Evolutionary conservation across 2,329 filamentous ascomycete genomes (phyloP).

Genomic region (Trichoderma citrinoviride): DNA sequence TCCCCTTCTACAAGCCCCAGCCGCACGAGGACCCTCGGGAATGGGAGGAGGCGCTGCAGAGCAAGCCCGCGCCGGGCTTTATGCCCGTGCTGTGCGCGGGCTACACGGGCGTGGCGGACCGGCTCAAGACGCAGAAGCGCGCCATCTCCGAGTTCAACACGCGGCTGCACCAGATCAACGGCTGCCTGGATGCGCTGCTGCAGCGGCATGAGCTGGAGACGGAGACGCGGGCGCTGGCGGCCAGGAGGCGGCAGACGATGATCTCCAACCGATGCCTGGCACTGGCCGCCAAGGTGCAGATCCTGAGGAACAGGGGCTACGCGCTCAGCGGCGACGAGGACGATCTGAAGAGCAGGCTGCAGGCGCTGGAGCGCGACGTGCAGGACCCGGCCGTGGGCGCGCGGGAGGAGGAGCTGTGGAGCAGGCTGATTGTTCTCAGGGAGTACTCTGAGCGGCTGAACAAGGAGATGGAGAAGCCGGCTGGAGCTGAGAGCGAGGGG

Average conservation of each 20-base stretch:
- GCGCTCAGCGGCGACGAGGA: slow-evolving; percentile 78
- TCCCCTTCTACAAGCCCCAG: slow-evolving; percentile 72
- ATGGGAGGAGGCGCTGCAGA: slow-evolving; percentile 80
- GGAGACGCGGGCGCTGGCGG: slow-evolving; percentile 69
- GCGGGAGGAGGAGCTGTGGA: slow-evolving; percentile 82
- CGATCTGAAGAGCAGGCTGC: slow-evolving; percentile 68
- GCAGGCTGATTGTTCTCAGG: slow-evolving; percentile 70
- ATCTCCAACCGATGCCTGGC: slow-evolving; percentile 71
- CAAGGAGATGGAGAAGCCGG: slow-evolving; percentile 69
- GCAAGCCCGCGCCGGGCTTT: slow-evolving; percentile 72
- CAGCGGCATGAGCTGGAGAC: slow-evolving; percentile 74
- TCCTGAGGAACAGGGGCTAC: slow-evolving; percentile 77
- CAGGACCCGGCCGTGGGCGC: slow-evolving; percentile 73
- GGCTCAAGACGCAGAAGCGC: slow-evolving; percentile 68
- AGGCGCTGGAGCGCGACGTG: slow-evolving; percentile 65
- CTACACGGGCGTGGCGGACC: slow-evolving; percentile 68
- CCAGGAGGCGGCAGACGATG: slow-evolving; percentile 68
- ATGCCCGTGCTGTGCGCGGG: slow-evolving; percentile 75
- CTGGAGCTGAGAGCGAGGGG: slow-evolving; percentile 52
- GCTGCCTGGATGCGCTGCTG: slow-evolving; percentile 67
- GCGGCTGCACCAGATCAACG: slow-evolving; percentile 76
- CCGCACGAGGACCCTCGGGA: slow-evolving; percentile 70
- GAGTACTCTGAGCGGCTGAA: slow-evolving; percentile 71
- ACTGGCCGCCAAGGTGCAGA: slow-evolving; percentile 75
- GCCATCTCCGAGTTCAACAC: slow-evolving; percentile 68